Percentiles rank a stretch among this genome's conserved stretches.
Conservation (phyloP, 495 filamentous ascomycete genomes). For the Penicillium daleae region DNA sequence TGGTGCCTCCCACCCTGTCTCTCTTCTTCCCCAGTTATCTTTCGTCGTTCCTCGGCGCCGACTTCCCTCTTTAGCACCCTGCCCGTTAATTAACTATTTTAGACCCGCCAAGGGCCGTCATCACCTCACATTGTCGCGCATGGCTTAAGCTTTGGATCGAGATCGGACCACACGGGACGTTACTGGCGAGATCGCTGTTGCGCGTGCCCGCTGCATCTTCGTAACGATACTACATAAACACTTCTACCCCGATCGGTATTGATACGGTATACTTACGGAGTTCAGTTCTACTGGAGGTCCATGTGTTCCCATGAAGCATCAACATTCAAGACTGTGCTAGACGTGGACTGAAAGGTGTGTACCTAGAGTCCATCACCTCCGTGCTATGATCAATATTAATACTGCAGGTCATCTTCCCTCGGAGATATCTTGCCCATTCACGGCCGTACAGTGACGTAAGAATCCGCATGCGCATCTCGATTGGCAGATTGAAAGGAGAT, state of each 20-base stretch:
- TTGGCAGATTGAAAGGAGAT: constrained; percentile 6
- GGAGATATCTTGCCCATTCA: background rate
- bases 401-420: background rate
- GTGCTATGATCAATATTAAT: background rate
- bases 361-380: background rate
- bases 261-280: background rate
- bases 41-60: constrained; percentile 15
- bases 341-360: background rate
- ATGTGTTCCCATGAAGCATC: background rate
- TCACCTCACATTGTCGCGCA: constrained; percentile 15
- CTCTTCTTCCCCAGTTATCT: background rate
- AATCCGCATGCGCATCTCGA: constrained; percentile 1
- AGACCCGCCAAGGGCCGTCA: constrained; percentile 1
- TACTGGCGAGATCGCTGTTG: constrained; percentile 30
- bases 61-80: constrained; percentile 23
- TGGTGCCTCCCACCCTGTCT: background rate
- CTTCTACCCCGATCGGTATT: background rate
- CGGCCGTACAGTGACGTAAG: constrained; percentile 11
- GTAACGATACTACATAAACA: background rate
- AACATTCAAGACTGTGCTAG: background rate
- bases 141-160: constrained; percentile 36
- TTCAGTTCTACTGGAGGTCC: background rate
- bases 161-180: constrained; percentile 30
- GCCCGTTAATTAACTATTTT: constrained; percentile 9
- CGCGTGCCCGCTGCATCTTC: constrained; percentile 10